Evolutionary conservation across 2,329 filamentous ascomycete genomes (phyloP).

Genomic region (Xylaria digitata): DNA sequence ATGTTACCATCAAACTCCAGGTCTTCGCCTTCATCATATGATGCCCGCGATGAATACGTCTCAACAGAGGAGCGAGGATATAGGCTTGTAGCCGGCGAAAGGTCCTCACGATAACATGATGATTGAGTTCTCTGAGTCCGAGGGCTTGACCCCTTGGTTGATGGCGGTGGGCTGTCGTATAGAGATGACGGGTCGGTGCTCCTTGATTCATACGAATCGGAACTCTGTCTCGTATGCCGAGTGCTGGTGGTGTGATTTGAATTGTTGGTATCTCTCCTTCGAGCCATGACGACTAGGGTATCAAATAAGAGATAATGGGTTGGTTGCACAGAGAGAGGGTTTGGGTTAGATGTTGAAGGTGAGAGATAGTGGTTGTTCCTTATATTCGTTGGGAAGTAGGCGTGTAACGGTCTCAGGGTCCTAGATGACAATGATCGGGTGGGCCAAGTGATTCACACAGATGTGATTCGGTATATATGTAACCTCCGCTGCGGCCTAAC

Average conservation of each 20-base stretch:
- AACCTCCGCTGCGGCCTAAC: constrained; percentile 47
- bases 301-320: constrained; percentile 38
- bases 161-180: constrained; percentile 55
- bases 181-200: constrained; percentile 62
- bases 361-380: constrained; percentile 36
- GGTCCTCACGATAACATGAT: constrained; percentile 49
- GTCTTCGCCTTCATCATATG: constrained; percentile 66
- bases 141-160: constrained; percentile 51
- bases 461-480: constrained; percentile 42
- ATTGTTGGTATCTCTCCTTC: constrained; percentile 49
- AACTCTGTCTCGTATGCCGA: constrained; percentile 56
- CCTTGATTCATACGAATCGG: constrained; percentile 59
- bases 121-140: constrained; percentile 40
- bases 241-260: constrained; percentile 55
- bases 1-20: constrained; percentile 51
- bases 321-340: constrained; percentile 30
- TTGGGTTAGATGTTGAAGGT: constrained; percentile 27
- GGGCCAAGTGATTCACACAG: constrained; percentile 41
- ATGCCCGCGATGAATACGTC: constrained; percentile 81
- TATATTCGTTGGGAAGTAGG: constrained; percentile 43
- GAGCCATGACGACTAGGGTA: constrained; percentile 48
- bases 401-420: constrained; percentile 45
- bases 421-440: constrained; percentile 38
- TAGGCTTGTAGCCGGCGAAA: constrained; percentile 56
- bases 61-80: constrained; percentile 73